These are phyloP conservation scores for Apodospora peruviana DNA, from an alignment of 495 filamentous ascomycete species.

Conservation along the genomic window DNA sequence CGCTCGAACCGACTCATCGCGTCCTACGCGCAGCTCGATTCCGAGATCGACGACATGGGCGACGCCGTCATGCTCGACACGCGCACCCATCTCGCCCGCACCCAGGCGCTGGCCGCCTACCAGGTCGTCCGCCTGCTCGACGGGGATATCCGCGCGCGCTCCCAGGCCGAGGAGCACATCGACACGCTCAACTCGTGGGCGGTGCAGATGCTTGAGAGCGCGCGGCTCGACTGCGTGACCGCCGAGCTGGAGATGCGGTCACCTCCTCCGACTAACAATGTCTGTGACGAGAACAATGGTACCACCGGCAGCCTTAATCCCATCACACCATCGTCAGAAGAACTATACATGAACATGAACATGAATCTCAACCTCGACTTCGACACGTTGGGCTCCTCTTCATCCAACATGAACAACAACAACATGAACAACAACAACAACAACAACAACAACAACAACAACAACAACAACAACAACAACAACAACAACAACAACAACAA, in stretches of 20 bases:
- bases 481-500: neutral
- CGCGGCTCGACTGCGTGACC: slow-evolving; percentile 14
- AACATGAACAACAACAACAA: neutral
- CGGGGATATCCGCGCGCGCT: slow-evolving; percentile 46
- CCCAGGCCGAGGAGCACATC: slow-evolving; percentile 40
- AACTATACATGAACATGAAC: neutral
- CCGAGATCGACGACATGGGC: slow-evolving; percentile 4
- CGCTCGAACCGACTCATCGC: slow-evolving; percentile 13
- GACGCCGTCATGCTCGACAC: slow-evolving; percentile 4
- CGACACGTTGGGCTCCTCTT: neutral
- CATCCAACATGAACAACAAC: neutral
- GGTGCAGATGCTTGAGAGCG: slow-evolving; percentile 27
- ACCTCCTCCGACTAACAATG: no score
- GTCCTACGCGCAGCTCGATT: slow-evolving; percentile 2
- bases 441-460: neutral
- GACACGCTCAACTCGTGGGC: slow-evolving; percentile 38
- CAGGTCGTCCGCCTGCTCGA: slow-evolving; percentile 55
- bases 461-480: neutral
- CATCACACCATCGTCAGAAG: neutral
- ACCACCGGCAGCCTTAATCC: neutral
- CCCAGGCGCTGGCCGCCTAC: slow-evolving; percentile 45
- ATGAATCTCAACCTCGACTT: neutral
- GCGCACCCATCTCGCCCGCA: slow-evolving; percentile 31
- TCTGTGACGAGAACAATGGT: no score
- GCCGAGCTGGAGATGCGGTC: no score